Base-by-base conservation (phyloP, 1,139 yeast species). In the Yamadazyma aaseri region DNA sequence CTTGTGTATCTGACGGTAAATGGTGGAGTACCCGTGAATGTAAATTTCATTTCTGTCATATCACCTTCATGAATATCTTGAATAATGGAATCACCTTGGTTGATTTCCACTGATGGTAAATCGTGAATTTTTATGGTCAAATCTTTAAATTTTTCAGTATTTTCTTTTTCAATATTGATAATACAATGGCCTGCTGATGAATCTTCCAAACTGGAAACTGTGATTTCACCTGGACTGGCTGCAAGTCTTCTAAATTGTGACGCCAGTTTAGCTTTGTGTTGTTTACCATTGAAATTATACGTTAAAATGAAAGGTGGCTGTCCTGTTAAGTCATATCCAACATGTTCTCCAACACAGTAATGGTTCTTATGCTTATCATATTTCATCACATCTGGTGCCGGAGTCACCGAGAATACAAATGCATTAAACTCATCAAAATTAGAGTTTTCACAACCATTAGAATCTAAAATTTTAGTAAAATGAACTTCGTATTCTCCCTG, bases 311-410 rank as follows among this genome's bases (percentile, higher is more conserved):
- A 89, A 17, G 96, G 96, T 0, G 95, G 76, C 3, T 76, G 69
- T 4, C 98, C 98, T 10, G 76, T 75, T 41, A 92, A 59, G 41
- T 81, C 76, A 53, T 86, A 86, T 0, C 83, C 71, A 17, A 92
- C 76, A 44, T 86, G 84, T 42, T 92, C 97, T 3, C 98, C 98
- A 24, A 90, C 96, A 71, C 99, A 92, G 50, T 79, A 84, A 47
- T 66, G 54, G 2, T 73, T 70, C 20, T 63, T 60, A 14, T 58
- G 53, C 1, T 72, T 56, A 8, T 32, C 25, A 21, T 62, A 63
- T 36, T 58, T 65, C 24, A 56, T 59, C 6, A 89, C 78, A 41
- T 76, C 73, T 7, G 97, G 97, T 3, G 81, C 81, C 43, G 86
- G 90, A 1, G 92, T 80, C 5, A 90, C 75, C 1, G 78, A 70